Evolutionary conservation across 1,284 basidiomycete species (phyloP).

Genomic region (Cystobasidium pallidum): DNA sequence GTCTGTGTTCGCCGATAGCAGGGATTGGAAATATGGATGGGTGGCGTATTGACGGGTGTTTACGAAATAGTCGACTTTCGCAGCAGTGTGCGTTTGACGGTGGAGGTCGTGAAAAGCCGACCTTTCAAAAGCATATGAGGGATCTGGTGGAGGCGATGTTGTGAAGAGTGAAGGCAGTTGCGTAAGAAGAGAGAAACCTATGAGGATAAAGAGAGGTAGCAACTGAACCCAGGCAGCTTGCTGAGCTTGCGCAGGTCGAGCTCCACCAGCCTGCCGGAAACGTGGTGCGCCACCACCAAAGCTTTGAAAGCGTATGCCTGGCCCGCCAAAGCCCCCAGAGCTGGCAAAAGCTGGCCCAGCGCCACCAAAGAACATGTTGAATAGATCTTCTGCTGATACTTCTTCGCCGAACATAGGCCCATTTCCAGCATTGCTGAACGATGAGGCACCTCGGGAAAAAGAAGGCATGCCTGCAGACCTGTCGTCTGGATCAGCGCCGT

Average conservation of each 20-base stretch:
- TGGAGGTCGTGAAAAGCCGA: conserved; percentile 63
- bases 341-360: conserved; percentile 60
- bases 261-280: conserved; percentile 53
- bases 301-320: conserved; percentile 53
- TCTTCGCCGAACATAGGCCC: conserved; percentile 68
- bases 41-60: conserved; percentile 74
- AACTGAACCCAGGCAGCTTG: conserved; percentile 74
- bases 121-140: conserved; percentile 73
- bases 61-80: conserved; percentile 82
- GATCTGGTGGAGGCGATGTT: conserved; percentile 71
- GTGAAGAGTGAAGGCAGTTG: conserved; percentile 75
- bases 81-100: conserved; percentile 68
- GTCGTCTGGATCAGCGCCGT: conserved; percentile 83
- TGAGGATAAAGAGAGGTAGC: conserved; percentile 80
- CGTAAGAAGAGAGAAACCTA: conserved; percentile 80
- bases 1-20: conserved; percentile 48
- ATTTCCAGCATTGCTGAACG: conserved; percentile 56
- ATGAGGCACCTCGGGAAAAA: conserved; percentile 61
- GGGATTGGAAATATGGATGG: conserved; percentile 64
- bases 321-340: conserved; percentile 60
- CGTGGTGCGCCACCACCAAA: conserved; percentile 62
- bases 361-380: conserved; percentile 98
- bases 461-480: conserved; percentile 69
- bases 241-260: conserved; percentile 55
- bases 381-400: conserved; percentile 91